These are phyloP conservation scores for Trichoderma citrinoviride DNA, from an alignment of 2,329 filamentous ascomycete genomes.

Conservation along the genomic window DNA sequence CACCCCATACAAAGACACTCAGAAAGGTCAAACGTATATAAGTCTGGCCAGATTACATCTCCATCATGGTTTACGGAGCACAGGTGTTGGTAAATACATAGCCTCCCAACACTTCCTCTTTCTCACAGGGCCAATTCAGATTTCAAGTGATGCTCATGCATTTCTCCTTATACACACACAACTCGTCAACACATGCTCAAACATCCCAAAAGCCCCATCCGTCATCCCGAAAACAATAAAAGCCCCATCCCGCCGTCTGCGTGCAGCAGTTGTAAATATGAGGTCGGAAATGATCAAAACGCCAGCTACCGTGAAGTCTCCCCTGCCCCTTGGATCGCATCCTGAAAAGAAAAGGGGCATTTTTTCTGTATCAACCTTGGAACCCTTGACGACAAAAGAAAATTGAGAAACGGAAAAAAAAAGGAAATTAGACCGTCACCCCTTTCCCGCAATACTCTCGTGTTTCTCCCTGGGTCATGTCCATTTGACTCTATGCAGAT, in stretches of 20 bases:
- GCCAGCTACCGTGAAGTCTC: slow-evolving; percentile 1
- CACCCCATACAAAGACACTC: no score
- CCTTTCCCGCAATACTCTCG: background rate
- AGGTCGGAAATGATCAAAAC: background rate
- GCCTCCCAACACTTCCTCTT: no score
- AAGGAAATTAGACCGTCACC: background rate
- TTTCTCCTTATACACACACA: no score
- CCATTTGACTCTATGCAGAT: slow-evolving; percentile 7
- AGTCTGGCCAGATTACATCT: background rate
- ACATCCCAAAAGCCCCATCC: no score
- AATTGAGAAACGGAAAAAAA: background rate
- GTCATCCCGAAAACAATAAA: no score
- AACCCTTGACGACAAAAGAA: background rate
- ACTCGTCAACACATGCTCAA: no score
- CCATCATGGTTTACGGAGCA: background rate
- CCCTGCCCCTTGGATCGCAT: background rate
- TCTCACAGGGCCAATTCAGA: no score
- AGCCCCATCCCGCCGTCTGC: no score
- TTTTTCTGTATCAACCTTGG: slow-evolving; percentile 22
- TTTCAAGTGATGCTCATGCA: no score
- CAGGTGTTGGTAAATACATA: background rate
- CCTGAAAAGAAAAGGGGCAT: background rate
- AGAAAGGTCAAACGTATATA: background rate
- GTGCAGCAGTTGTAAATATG: background rate
- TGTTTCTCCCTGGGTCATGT: slow-evolving; percentile 4